phyloP scores from a whole-genome alignment of 1,284 basidiomycete genomes.

The Leucocoprinus gongylophorus region DNA sequence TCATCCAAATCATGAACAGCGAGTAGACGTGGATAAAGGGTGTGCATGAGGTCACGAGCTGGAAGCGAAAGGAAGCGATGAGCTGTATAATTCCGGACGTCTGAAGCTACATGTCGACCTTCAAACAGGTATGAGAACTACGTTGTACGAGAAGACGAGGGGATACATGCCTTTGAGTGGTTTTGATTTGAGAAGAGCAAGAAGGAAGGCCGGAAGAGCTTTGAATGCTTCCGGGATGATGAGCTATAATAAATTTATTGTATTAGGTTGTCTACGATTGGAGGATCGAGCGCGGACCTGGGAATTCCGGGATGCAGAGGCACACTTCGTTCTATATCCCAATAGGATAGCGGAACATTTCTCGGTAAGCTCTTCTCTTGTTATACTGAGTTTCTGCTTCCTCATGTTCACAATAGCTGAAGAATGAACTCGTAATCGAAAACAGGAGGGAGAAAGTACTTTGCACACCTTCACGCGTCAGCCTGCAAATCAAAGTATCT shows the following conservation, averaged over 20 bases:
- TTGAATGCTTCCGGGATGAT: conserved; percentile 95
- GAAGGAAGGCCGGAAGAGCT: conserved; percentile 77
- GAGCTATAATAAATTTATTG: conserved; percentile 41
- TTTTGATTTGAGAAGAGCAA: conserved; percentile 88
- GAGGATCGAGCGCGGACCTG: conserved; percentile 49
- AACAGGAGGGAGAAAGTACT: not conserved
- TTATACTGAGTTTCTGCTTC: conserved; percentile 60
- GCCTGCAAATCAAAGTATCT: conserved; percentile 73
- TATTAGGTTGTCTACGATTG: not conserved
- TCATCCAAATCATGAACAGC: conserved; percentile 85
- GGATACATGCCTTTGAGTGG: conserved; percentile 71
- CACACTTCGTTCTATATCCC: conserved; percentile 89
- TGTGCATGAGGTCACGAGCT: conserved; percentile 65
- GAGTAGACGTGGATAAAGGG: conserved; percentile 87
- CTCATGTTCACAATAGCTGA: conserved; percentile 66
- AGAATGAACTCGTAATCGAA: not conserved
- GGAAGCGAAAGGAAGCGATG: conserved; percentile 70
- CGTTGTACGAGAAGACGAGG: not conserved
- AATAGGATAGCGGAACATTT: conserved; percentile 79
- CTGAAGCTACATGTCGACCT: conserved; percentile 86
- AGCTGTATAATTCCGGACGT: conserved; percentile 86
- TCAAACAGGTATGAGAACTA: conserved; percentile 12
- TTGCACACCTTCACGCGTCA: conserved; percentile 70
- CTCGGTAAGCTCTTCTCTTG: conserved; percentile 83
- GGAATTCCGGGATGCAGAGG: conserved; percentile 71